phyloP scores from a whole-genome alignment of 371 early-diverging fungal genomes.

The Aphelidium insulamus region DNA sequence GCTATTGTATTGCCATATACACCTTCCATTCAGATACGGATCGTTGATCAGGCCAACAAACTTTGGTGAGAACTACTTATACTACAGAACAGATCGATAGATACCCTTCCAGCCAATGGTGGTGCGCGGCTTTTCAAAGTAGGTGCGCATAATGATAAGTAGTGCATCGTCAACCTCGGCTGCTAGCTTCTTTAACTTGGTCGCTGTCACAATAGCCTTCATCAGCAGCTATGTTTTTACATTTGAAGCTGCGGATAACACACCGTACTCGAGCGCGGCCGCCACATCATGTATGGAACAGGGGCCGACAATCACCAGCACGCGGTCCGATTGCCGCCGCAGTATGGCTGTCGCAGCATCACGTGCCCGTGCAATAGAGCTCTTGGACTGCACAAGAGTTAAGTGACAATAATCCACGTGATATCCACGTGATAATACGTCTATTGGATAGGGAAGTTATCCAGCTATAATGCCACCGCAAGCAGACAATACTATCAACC shows the following conservation, averaged over 20 bases:
- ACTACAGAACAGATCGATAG: no score
- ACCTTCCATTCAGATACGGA: conserved; percentile 24
- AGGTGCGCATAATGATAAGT: conserved; percentile 68
- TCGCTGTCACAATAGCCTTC: conserved; percentile 7
- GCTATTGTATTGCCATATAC: not conserved
- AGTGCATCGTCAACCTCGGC: conserved; percentile 36
- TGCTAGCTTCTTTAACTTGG: conserved; percentile 26
- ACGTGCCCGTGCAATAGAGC: conserved; percentile 3
- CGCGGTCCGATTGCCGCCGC: conserved; percentile 49
- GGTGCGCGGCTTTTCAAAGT: conserved; percentile 86
- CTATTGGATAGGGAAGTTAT: conserved; percentile 3
- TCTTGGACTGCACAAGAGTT: not conserved
- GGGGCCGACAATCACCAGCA: conserved; percentile 54
- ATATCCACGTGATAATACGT: not conserved
- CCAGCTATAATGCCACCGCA: no score
- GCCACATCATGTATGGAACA: conserved; percentile 81
- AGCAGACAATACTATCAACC: no score
- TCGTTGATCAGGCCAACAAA: conserved; percentile 58
- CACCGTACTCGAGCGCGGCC: conserved; percentile 69
- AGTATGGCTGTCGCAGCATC: conserved; percentile 39
- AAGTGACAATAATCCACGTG: not conserved
- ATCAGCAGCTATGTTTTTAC: not conserved
- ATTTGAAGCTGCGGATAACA: not conserved
- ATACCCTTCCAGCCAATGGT: conserved; percentile 93
- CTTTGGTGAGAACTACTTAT: not conserved